These are phyloP conservation scores for Syncephalastrum racemosum DNA, from an alignment of 371 early-diverging fungal genomes.

Conservation along the genomic window DNA sequence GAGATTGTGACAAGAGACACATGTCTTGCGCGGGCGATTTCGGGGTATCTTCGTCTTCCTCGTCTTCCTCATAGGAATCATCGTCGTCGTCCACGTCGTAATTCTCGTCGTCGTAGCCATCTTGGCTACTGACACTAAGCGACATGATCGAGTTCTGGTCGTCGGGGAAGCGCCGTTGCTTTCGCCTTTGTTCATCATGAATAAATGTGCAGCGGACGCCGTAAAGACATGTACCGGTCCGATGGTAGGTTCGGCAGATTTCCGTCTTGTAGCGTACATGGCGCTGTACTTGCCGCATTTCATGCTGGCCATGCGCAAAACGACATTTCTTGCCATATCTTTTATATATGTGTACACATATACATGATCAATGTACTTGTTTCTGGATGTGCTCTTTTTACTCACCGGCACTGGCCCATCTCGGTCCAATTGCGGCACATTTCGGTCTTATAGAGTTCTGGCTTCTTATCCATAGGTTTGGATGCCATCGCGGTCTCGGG, in stretches of 20 bases:
- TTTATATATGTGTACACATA: slow-evolving; percentile 1
- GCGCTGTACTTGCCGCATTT: slow-evolving; percentile 80
- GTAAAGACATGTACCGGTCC: slow-evolving; percentile 90
- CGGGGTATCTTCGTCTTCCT: neutral
- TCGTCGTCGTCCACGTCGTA: neutral
- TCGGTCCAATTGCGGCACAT: slow-evolving; percentile 91
- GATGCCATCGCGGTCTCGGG: slow-evolving; percentile 1
- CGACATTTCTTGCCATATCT: slow-evolving; percentile 94
- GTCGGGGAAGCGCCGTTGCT: neutral
- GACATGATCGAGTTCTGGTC: neutral
- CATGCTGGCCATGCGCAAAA: slow-evolving; percentile 88
- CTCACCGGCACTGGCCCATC: slow-evolving; percentile 81
- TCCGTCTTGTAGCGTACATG: slow-evolving; percentile 96
- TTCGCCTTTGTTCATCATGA: slow-evolving; percentile 56
- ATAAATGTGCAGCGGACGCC: slow-evolving; percentile 96
- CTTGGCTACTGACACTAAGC: slow-evolving; percentile 8
- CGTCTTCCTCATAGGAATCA: neutral
- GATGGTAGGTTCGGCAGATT: slow-evolving; percentile 86
- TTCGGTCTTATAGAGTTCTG: slow-evolving; percentile 94
- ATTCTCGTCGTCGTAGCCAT: neutral
- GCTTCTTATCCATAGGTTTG: slow-evolving; percentile 20
- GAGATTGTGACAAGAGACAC: neutral
- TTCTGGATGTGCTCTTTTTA: slow-evolving; percentile 1
- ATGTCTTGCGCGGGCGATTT: no score
- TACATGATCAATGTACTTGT: neutral